Percentiles rank a stretch among this genome's conserved stretches.
phyloP scores from a whole-genome alignment of 202 grass and related monocot genomes.

The Brachypodium distachyon region DNA sequence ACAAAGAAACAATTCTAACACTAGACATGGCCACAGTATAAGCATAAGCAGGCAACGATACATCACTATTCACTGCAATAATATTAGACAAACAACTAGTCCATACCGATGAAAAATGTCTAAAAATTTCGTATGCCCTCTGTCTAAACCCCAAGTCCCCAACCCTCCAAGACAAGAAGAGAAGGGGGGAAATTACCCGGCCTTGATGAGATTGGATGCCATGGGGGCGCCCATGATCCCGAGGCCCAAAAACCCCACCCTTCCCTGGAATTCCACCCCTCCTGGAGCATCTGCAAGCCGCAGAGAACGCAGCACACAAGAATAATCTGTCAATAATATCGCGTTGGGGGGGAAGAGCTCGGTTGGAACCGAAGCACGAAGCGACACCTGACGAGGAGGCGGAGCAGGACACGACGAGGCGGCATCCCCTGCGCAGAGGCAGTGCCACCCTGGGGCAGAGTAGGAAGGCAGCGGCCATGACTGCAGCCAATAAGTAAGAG shows the following conservation, averaged over 20 bases:
- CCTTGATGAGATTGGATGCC: constrained; percentile 74
- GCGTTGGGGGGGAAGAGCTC: neutral
- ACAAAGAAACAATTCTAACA: neutral
- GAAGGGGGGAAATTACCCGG: constrained; percentile 26
- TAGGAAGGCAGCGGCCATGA: constrained; percentile 26
- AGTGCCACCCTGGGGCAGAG: constrained; percentile 10
- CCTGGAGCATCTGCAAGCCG: constrained; percentile 16
- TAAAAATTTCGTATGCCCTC: neutral
- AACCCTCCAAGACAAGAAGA: neutral
- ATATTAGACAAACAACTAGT: neutral
- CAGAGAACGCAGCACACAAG: neutral
- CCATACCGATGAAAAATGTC: neutral
- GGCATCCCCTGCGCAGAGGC: neutral
- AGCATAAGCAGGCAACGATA: neutral
- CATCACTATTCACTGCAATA: neutral
- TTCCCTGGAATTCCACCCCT: constrained; percentile 44
- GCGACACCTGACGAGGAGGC: constrained; percentile 5
- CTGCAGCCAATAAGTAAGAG: neutral
- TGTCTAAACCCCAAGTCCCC: neutral
- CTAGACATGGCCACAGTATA: neutral
- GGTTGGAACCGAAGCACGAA: neutral
- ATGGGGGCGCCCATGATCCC: constrained; percentile 82
- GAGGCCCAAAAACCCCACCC: constrained; percentile 69
- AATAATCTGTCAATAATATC: neutral
- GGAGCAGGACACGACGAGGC: constrained; percentile 13